Evolutionary conservation across 176 grass and related monocot genomes (phyloP), one percentile per base, ranked within the genome.

Genomic region (Avena atlantica): DNA sequence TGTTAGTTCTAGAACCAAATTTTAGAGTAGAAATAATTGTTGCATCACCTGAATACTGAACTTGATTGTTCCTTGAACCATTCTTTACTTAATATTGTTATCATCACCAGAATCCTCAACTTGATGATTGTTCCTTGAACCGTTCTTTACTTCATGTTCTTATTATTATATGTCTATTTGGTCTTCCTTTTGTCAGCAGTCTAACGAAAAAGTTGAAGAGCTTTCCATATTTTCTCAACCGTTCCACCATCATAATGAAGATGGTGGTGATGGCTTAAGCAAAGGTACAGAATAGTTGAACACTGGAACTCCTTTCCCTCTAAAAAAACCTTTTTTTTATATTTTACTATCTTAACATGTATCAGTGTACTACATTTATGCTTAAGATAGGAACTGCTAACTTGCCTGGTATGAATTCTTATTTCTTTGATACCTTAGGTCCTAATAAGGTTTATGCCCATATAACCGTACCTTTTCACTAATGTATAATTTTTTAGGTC

Each of bases 171-270:
- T 16, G 47, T 80, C 49, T 23, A 40, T 53, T 82, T 85, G 63
- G 15, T 37, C 16, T 76, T 56, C 64, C 11, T 89, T 65, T 68
- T 14, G 1, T 70, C 80, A 96, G 92, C 87, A 83, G 16, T 88
- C 92, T 84, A 70, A 92, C 27, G 83, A 78, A 8, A 70, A 53
- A 76, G 63, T 13, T 57, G 87, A 81, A 14, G 86, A 92, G n/a
- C 68, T 88, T 12, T 81, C 70, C 64, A 93, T 98, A 89, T 98
- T 96, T 81, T 98, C 96, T 68, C 96, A 94, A 78, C 64, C 87
- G 19, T 98, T 94, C 20, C 96, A 98, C 78, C 90, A 92, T 89
- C 90, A 74, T 29, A 98, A 94, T 56, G 96, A 95, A 76, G 88
- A 36, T 20, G 70, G 5, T 4, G 73, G 16, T 62, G 82, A 74